Percentiles rank a stretch among this genome's conserved stretches.
phyloP scores from a whole-genome alignment of 2,329 filamentous ascomycete species.

The Ophiocordyceps sinensis region DNA sequence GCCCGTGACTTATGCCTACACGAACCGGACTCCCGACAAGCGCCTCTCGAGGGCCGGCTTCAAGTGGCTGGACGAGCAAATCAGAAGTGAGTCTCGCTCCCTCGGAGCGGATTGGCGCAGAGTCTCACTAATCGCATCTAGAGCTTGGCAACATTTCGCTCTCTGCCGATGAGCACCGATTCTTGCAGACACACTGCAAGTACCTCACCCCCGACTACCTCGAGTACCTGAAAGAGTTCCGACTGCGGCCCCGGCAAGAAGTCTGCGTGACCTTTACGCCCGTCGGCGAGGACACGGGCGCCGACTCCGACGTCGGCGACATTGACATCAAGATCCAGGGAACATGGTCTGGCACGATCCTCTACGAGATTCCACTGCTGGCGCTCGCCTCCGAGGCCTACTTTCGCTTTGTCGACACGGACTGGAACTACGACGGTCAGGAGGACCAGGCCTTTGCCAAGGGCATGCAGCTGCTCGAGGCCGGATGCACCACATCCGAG shows the following conservation, averaged over 20 bases:
- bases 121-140: constrained; percentile 22
- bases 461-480: constrained; percentile 60
- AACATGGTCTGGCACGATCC: constrained; percentile 84
- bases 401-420: constrained; percentile 88
- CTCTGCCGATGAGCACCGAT: constrained; percentile 64
- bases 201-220: constrained; percentile 73
- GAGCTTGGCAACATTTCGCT: constrained; percentile 73
- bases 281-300: constrained; percentile 39
- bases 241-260: constrained; percentile 67
- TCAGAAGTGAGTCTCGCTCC: constrained; percentile 47
- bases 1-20: constrained; percentile 83
- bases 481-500: constrained; percentile 81
- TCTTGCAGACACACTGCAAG: constrained; percentile 62
- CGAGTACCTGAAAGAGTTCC: constrained; percentile 67
- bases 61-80: constrained; percentile 71
- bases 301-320: constrained; percentile 55
- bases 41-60: constrained; percentile 74
- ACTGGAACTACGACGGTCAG: constrained; percentile 82
- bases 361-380: constrained; percentile 92
- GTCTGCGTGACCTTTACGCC: constrained; percentile 54
- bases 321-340: constrained; percentile 66
- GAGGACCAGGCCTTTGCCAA: constrained; percentile 75
- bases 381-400: constrained; percentile 91
- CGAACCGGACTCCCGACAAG: constrained; percentile 89
- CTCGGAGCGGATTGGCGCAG: not conserved